These are phyloP conservation scores for Pseudotulostoma volvatum DNA, from an alignment of 495 filamentous ascomycete species.

Conservation along the genomic window DNA sequence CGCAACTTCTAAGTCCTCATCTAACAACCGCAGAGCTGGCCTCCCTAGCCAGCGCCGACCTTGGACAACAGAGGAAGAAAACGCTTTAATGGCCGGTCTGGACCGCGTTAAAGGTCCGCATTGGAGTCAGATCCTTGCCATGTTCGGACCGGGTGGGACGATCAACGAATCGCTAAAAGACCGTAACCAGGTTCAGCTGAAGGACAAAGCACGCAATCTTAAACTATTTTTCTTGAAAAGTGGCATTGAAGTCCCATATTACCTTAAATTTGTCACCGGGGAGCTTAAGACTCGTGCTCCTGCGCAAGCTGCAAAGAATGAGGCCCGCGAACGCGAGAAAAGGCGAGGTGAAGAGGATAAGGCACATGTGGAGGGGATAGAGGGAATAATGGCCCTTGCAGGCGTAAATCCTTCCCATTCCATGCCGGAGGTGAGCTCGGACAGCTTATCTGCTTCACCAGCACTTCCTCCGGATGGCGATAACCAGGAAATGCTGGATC, in stretches of 20 bases:
- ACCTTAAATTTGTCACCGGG: conserved; percentile 79
- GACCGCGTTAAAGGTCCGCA: conserved; percentile 87
- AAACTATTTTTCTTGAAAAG: conserved; percentile 94
- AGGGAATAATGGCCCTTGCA: conserved; percentile 50
- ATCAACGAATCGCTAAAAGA: conserved; percentile 80
- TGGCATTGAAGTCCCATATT: conserved; percentile 81
- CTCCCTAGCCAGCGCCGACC: conserved; percentile 71
- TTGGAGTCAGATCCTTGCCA: conserved; percentile 84
- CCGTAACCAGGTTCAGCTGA: conserved; percentile 85
- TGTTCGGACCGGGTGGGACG: conserved; percentile 72
- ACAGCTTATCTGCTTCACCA: conserved; percentile 31
- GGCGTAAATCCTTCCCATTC: conserved; percentile 27
- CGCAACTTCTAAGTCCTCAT: conserved; percentile 62
- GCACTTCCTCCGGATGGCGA: conserved; percentile 24
- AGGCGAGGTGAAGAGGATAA: conserved; percentile 53
- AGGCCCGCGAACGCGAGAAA: conserved; percentile 55
- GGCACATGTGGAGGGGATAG: conserved; percentile 52
- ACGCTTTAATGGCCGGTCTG: conserved; percentile 79
- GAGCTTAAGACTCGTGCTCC: conserved; percentile 88
- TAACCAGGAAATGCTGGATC: conserved; percentile 22
- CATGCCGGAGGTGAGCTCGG: conserved; percentile 17
- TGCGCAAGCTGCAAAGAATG: conserved; percentile 62
- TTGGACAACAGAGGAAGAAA: conserved; percentile 84
- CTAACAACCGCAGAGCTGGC: conserved; percentile 55
- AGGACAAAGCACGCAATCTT: conserved; percentile 87